A percentile compares a stretch with the other conserved stretches of the same genome.
These are phyloP conservation scores for Arachis monticola DNA, from an alignment of 331 rosid genomes.

Conservation along the genomic window DNA sequence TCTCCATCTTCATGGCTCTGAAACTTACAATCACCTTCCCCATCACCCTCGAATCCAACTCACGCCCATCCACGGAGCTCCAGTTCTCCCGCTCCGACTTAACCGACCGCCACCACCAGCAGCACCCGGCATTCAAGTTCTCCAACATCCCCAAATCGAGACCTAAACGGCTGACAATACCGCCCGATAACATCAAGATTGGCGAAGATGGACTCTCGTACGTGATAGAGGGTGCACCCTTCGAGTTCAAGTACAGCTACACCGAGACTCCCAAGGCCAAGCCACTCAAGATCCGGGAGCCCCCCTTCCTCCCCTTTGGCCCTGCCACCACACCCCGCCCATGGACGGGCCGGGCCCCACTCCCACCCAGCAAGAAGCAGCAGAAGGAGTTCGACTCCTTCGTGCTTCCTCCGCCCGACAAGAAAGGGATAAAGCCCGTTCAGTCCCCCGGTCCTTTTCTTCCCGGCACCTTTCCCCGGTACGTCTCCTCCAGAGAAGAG, in stretches of 20 bases:
- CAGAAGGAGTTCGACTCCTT: constrained; percentile 84
- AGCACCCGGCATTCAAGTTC: constrained; percentile 62
- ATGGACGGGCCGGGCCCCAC: constrained; percentile 87
- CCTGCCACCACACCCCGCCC: constrained; percentile 75
- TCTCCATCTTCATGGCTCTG: constrained; percentile 50
- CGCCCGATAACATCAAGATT: constrained; percentile 55
- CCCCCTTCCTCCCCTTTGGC: constrained; percentile 72
- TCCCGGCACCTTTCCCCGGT: constrained; percentile 70
- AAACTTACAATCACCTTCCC: constrained; percentile 48
- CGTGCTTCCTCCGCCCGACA: constrained; percentile 76
- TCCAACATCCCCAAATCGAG: constrained; percentile 41
- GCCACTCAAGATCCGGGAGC: constrained; percentile 78
- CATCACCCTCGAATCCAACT: constrained; percentile 40
- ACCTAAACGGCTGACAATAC: constrained; percentile 41
- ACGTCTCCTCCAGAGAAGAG: constrained; percentile 75
- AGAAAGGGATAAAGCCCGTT: constrained; percentile 86
- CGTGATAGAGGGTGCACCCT: constrained; percentile 62
- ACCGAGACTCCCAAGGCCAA: constrained; percentile 82
- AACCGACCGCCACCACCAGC: background rate
- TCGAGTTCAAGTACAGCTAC: constrained; percentile 94
- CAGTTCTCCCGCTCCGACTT: constrained; percentile 48
- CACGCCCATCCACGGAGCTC: constrained; percentile 49
- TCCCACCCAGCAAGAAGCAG: constrained; percentile 82
- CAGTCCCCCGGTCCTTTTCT: constrained; percentile 87
- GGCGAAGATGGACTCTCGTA: constrained; percentile 64